phyloP scores from a whole-genome alignment of 1,284 basidiomycete genomes.

The Limonomyces culmigenus region DNA sequence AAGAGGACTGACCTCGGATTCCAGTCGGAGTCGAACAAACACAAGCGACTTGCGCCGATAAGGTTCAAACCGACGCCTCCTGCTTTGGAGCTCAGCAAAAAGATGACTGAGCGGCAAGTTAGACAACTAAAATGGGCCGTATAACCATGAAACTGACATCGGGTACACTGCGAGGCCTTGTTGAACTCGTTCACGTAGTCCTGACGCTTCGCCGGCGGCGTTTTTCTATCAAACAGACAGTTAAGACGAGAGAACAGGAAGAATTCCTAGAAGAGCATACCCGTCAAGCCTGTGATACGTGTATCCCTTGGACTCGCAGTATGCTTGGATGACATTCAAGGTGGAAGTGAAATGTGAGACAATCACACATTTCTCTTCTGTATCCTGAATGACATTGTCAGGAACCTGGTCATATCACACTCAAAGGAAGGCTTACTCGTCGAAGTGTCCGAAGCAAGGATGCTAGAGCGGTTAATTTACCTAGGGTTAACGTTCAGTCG shows the following conservation, averaged over 20 bases:
- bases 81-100: constrained; percentile 89
- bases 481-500: constrained; percentile 20
- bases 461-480: constrained; percentile 69
- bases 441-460: constrained; percentile 53
- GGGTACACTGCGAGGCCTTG: constrained; percentile 44
- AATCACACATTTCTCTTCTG: constrained; percentile 86
- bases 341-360: constrained; percentile 87
- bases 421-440: no score
- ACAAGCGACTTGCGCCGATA: constrained; percentile 76
- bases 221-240: constrained; percentile 42
- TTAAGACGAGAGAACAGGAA: background rate
- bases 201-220: constrained; percentile 66
- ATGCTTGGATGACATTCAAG: constrained; percentile 80
- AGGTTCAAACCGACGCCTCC: constrained; percentile 93
- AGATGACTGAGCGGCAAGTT: constrained; percentile 44
- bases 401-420: no score
- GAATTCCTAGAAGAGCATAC: constrained; percentile 19
- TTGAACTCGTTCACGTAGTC: constrained; percentile 75
- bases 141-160: constrained; percentile 30
- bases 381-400: no score
- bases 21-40: constrained; percentile 89
- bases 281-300: constrained; percentile 82
- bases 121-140: background rate
- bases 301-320: constrained; percentile 65
- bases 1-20: constrained; percentile 61